Percentiles rank a stretch among this genome's conserved stretches.
Conservation (phyloP, 2,329 filamentous ascomycete genomes). For the Colletotrichum lini region DNA sequence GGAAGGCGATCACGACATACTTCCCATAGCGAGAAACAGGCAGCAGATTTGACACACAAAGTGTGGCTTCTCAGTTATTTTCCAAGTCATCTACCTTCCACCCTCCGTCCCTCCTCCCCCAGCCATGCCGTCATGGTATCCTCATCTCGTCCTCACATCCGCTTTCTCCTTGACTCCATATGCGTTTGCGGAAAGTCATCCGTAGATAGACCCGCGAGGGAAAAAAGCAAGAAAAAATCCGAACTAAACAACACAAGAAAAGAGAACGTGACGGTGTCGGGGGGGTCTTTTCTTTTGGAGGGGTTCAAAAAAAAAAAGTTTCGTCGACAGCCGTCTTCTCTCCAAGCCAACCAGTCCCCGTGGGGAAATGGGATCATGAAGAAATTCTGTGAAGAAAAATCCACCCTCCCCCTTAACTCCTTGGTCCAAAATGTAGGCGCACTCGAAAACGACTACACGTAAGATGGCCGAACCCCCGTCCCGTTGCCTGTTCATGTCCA, state of each 20-base stretch:
- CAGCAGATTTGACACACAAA: conserved; percentile 14
- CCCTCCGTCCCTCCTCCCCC: conserved; percentile 4
- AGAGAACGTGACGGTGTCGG: conserved; percentile 5
- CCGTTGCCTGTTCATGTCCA: conserved; percentile 36
- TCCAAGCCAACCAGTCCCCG: conserved; percentile 20
- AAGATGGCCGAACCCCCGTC: conserved; percentile 34
- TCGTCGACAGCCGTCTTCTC: conserved; percentile 11
- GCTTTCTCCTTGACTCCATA: conserved; percentile 33
- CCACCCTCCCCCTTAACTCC: conserved; percentile 28
- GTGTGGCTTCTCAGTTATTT: conserved; percentile 34
- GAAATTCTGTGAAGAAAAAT: conserved; percentile 22
- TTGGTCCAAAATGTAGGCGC: conserved; percentile 17
- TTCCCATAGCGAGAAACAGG: background rate
- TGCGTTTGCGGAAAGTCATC: conserved; percentile 35
- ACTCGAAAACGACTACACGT: conserved; percentile 25
- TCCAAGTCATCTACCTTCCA: conserved; percentile 32
- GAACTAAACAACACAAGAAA: conserved; percentile 13
- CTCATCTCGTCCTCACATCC: conserved; percentile 24
- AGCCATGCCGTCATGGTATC: conserved; percentile 39
- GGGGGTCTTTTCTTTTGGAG: conserved; percentile 2
- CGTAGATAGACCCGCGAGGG: conserved; percentile 29
- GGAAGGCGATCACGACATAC: background rate
- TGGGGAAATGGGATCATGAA: conserved; percentile 21
- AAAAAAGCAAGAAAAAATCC: conserved; percentile 24
- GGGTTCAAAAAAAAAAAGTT: background rate